Conservation (phyloP, 768 basidiomycete species). For the Rhizopogon vinicolor region DNA sequence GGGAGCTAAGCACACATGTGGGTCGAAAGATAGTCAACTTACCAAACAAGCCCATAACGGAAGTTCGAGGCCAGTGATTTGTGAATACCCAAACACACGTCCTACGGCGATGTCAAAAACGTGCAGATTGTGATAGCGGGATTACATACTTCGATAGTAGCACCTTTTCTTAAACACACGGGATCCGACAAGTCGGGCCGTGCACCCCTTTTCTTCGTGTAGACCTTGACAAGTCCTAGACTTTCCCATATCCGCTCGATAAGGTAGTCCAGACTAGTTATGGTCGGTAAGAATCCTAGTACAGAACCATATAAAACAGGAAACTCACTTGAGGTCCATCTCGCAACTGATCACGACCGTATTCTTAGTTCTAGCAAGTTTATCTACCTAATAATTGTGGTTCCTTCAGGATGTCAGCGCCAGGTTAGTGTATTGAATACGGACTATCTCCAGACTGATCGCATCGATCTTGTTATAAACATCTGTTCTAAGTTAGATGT, state of each 20-base stretch:
- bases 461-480: slow-evolving; percentile 98
- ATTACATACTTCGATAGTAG: slow-evolving; percentile 76
- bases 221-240: slow-evolving; percentile 82
- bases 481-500: slow-evolving; percentile 39
- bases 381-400: slow-evolving; percentile 46
- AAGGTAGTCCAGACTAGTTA: slow-evolving; percentile 59
- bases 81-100: slow-evolving; percentile 91
- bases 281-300: slow-evolving; percentile 3
- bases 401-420: background rate
- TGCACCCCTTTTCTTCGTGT: slow-evolving; percentile 96
- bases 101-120: slow-evolving; percentile 31
- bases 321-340: slow-evolving; percentile 77
- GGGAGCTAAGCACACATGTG: background rate
- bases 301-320: background rate
- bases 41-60: slow-evolving; percentile 94
- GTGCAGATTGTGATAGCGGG: background rate
- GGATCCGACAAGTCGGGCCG: slow-evolving; percentile 92
- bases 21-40: slow-evolving; percentile 19
- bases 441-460: slow-evolving; percentile 67
- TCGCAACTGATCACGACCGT: slow-evolving; percentile 97
- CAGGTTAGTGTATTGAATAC: background rate
- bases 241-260: slow-evolving; percentile 78
- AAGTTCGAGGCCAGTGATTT: slow-evolving; percentile 87
- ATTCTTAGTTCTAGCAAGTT: slow-evolving; percentile 74
- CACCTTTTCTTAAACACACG: slow-evolving; percentile 84